Percentiles rank a stretch among this genome's conserved stretches.
Conservation (phyloP, 129 eudicot genomes). For the Artemisia argyi region DNA sequence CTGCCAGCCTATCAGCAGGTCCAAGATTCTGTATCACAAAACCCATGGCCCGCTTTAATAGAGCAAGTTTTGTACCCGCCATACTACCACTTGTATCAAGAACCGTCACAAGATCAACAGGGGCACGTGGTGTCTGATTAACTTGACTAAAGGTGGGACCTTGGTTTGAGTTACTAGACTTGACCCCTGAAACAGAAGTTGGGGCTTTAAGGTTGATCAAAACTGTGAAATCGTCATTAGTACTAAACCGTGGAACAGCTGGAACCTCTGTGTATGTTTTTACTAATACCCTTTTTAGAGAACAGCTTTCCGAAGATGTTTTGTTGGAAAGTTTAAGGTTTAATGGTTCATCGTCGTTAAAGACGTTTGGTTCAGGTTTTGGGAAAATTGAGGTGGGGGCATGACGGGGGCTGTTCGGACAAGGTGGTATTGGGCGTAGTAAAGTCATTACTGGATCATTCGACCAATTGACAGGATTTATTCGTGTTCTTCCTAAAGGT, state of each 20-base stretch:
- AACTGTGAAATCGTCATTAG: conserved; percentile 49
- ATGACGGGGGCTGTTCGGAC: conserved; percentile 52
- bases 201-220: conserved; percentile 78
- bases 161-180: conserved; percentile 26
- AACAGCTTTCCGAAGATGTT: conserved; percentile 23
- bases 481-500: conserved; percentile 54
- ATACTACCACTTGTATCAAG: conserved; percentile 97
- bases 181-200: conserved; percentile 41
- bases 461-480: conserved; percentile 50
- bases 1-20: conserved; percentile 76
- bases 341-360: conserved; percentile 63
- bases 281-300: conserved; percentile 41
- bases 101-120: conserved; percentile 90
- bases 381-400: conserved; percentile 41
- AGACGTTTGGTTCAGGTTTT: conserved; percentile 63
- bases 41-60: conserved; percentile 89
- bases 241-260: conserved; percentile 41
- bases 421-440: conserved; percentile 52
- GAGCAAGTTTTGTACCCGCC: conserved; percentile 87
- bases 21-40: conserved; percentile 89
- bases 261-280: conserved; percentile 69
- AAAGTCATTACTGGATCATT: conserved; percentile 54
- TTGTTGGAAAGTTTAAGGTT: conserved; percentile 39
- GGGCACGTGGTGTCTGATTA: conserved; percentile 69
- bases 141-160: conserved; percentile 40